Evolutionary conservation across 2,329 filamentous ascomycete species (phyloP).

Genomic region (Rhinocladiella mackenziei): DNA sequence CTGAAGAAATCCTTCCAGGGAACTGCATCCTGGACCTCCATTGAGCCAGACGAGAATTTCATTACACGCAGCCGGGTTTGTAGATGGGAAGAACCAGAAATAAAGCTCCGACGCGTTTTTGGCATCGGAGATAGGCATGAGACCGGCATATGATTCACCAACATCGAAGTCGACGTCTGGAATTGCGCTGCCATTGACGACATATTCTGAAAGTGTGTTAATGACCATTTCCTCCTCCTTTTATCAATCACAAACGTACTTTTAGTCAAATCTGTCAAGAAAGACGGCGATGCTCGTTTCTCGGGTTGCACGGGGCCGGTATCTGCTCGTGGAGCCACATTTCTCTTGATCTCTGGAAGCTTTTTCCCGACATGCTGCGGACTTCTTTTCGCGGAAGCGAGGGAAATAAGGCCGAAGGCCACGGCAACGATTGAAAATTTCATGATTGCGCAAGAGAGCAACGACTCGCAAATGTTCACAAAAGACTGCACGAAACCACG

Average conservation of each 20-base stretch:
- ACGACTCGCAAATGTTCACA: background rate
- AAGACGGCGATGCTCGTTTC: slow-evolving; percentile 18
- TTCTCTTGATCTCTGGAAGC: slow-evolving; percentile 19
- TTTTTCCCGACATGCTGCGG: slow-evolving; percentile 28
- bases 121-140: slow-evolving; percentile 52
- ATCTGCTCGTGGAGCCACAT: slow-evolving; percentile 8
- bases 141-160: slow-evolving; percentile 44
- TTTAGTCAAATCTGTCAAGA: slow-evolving; percentile 23
- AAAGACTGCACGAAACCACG: slow-evolving; percentile 1
- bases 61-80: slow-evolving; percentile 42
- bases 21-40: slow-evolving; percentile 93
- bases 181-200: slow-evolving; percentile 60
- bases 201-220: slow-evolving; percentile 56
- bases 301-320: slow-evolving; percentile 9
- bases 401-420: slow-evolving; percentile 18
- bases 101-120: slow-evolving; percentile 43
- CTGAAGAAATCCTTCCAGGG: slow-evolving; percentile 53
- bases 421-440: slow-evolving; percentile 20
- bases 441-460: slow-evolving; percentile 14
- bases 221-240: no score
- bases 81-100: slow-evolving; percentile 50
- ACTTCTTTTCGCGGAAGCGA: slow-evolving; percentile 21
- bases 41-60: slow-evolving; percentile 59
- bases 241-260: slow-evolving; percentile 15
- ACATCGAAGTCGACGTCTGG: slow-evolving; percentile 66